Base-by-base conservation (phyloP, 192 early-diverging fungal species). In the Dispira simplex region DNA sequence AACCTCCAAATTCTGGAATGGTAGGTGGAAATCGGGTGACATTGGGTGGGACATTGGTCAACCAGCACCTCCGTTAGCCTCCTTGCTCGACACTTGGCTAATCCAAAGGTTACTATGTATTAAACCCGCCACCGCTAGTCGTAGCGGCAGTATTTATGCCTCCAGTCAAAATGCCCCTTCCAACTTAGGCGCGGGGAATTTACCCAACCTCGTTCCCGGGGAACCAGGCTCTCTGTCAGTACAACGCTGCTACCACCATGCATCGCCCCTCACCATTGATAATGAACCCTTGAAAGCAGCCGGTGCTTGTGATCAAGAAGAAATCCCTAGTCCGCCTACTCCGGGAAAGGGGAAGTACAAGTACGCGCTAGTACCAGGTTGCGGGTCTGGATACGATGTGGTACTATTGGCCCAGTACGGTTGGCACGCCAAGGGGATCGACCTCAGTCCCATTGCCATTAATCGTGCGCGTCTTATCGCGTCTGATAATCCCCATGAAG, bases 1-100 rank as follows among this genome's bases (percentile, higher is more conserved):
- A 27, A 53, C 68, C 58, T 66, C 67, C 23, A 44, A 67, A 28
- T 56, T 23, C 25, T 56, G 54, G 54, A 56, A 56, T 26, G 11
- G 28, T 2, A 18, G 9, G 21, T 56, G 54, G 54, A 56, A 56
- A 28, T 3, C 13, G 12, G 54, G 54, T 13, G 54, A 56, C 25
- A 28, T 56, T 25, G 28, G 28, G 9, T 56, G 54, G 54, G 54
- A 56, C 21, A 21, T 56, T 26, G 54, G 54, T 26, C 25, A 56
- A 26, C 54, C 54, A 8, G 21, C 54, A 8, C 54, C 54, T 14
- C 28, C 54, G 13, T 28, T 56, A 14, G 54, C 25, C 20, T 14
- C 14, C 25, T 21, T 56, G 25, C 23, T 56, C 13, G 54, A 56
- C 54, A 56, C 25, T 21, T 56, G 54, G 54, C 8, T 28, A 12